Evolutionary conservation across 1,284 basidiomycete genomes (phyloP).

Genomic region (Apiotrichum akiyoshidainum): DNA sequence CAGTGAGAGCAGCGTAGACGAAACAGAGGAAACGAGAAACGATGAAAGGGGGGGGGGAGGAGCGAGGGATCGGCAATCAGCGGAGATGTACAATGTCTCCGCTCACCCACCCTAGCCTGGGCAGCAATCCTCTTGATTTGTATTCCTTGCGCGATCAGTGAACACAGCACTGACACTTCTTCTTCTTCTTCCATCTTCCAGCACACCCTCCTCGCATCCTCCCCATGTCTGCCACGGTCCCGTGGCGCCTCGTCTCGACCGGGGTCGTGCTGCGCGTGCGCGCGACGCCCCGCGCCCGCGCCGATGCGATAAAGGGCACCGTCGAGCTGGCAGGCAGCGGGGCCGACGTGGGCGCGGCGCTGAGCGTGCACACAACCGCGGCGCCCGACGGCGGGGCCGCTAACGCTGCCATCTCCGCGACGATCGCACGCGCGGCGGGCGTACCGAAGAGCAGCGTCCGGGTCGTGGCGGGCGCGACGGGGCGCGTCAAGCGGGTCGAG

Average conservation of each 20-base stretch:
- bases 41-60: too few species aligned
- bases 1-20: too few species aligned
- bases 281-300: neutral
- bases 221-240: too few species aligned
- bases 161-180: too few species aligned
- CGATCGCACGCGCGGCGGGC: neutral
- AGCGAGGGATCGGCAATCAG: too few species aligned
- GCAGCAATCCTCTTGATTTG: too few species aligned
- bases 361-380: neutral
- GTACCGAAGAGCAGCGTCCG: neutral
- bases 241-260: neutral
- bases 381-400: neutral
- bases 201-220: too few species aligned
- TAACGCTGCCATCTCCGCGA: neutral
- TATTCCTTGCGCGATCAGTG: too few species aligned
- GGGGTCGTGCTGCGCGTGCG: neutral
- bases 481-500: conserved; percentile 1
- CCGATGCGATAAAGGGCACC: neutral
- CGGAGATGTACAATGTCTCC: too few species aligned
- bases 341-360: neutral
- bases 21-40: too few species aligned
- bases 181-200: too few species aligned
- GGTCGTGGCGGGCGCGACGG: neutral
- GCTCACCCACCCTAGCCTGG: too few species aligned
- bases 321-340: neutral